phyloP scores from a whole-genome alignment of 768 basidiomycete genomes.

The Austroboletus eburneus region DNA sequence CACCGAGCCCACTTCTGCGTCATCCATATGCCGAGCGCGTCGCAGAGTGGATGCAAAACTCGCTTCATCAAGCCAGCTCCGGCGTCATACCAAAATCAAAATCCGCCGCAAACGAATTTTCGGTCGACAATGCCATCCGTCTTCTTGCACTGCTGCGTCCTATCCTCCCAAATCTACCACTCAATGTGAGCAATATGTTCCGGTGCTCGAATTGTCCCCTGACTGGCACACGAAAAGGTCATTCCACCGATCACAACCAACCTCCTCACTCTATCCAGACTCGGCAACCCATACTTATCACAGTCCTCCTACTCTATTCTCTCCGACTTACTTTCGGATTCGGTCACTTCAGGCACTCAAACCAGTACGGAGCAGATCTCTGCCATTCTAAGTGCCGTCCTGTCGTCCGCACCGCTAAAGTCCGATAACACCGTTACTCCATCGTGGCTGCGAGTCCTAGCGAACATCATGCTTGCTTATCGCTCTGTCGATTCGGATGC shows the following conservation, averaged over 20 bases:
- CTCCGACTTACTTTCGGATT: conserved; percentile 67
- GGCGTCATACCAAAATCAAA: conserved; percentile 61
- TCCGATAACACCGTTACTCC: conserved; percentile 64
- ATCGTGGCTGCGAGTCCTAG: conserved; percentile 77
- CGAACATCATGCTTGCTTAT: conserved; percentile 67
- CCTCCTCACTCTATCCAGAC: conserved; percentile 78
- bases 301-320: conserved; percentile 85
- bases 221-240: conserved; percentile 44
- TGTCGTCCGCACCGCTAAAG: conserved; percentile 66
- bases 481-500: conserved; percentile 45
- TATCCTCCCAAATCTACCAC: conserved; percentile 55
- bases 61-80: conserved; percentile 61
- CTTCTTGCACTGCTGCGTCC: conserved; percentile 69
- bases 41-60: conserved; percentile 70
- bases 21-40: conserved; percentile 88
- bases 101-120: conserved; percentile 46
- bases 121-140: conserved; percentile 73
- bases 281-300: conserved; percentile 86
- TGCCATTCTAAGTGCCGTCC: conserved; percentile 60
- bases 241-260: conserved; percentile 64
- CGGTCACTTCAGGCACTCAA: conserved; percentile 46
- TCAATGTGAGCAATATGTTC: conserved; percentile 51
- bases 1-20: conserved; percentile 67
- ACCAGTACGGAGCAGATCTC: conserved; percentile 51
- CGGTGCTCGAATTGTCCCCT: conserved; percentile 7